Conservation (phyloP, 2,329 filamentous ascomycete genomes). For the Fusarium metavorans region DNA sequence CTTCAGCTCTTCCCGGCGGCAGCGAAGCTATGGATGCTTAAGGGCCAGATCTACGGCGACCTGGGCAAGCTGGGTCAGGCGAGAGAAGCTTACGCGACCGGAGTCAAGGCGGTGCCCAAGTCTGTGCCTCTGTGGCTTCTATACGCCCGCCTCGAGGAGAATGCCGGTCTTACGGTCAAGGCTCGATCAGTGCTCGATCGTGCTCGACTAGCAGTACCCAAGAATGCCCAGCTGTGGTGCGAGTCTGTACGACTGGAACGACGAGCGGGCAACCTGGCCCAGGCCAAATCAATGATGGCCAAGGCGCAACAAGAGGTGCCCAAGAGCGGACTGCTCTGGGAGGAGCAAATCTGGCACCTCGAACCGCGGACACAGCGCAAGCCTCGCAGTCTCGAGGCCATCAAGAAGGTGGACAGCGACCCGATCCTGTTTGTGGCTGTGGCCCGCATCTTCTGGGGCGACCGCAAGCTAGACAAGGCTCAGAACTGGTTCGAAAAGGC, state of each 20-base stretch:
- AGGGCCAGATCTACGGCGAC: slow-evolving; percentile 95
- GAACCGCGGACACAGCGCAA: slow-evolving; percentile 94
- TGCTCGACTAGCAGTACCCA: slow-evolving; percentile 87
- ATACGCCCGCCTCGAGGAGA: slow-evolving; percentile 89
- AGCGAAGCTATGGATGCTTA: slow-evolving; percentile 97
- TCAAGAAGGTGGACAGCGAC: slow-evolving; percentile 97
- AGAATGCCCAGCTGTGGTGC: slow-evolving; percentile 86
- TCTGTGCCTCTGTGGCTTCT: slow-evolving; percentile 92
- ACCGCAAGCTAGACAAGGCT: slow-evolving; percentile 91
- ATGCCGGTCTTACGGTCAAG: slow-evolving; percentile 85
- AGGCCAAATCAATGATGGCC: slow-evolving; percentile 94
- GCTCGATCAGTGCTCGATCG: slow-evolving; percentile 94
- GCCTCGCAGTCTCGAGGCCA: slow-evolving; percentile 89
- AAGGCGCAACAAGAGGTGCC: slow-evolving; percentile 92
- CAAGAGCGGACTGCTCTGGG: slow-evolving; percentile 88
- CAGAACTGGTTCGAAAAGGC: slow-evolving; percentile 98
- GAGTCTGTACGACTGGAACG: slow-evolving; percentile 95
- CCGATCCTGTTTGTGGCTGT: slow-evolving; percentile 90
- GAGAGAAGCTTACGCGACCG: slow-evolving; percentile 88
- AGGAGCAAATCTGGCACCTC: slow-evolving; percentile 94
- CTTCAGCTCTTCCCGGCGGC: slow-evolving; percentile 87
- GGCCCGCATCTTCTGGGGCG: slow-evolving; percentile 95
- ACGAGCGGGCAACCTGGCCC: slow-evolving; percentile 82
- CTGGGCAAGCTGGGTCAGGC: slow-evolving; percentile 84
- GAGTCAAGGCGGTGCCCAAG: slow-evolving; percentile 86